Conservation (phyloP, 2,329 filamentous ascomycete species). For the Lachnellula occidentalis region DNA sequence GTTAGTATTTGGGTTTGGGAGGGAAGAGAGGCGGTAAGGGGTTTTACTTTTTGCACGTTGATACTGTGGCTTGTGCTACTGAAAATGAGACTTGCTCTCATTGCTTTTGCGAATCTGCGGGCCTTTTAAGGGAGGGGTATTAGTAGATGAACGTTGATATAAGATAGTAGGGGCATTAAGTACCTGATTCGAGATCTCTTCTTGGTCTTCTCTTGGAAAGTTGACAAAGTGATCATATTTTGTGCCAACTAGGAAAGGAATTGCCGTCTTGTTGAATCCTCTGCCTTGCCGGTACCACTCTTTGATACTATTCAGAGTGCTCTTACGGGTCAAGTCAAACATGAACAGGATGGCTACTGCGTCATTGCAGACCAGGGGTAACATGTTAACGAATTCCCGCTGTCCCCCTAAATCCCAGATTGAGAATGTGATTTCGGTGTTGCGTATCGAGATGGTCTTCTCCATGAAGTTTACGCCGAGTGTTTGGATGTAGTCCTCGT, state of each 20-base stretch:
- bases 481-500: slow-evolving; percentile 99
- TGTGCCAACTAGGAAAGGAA: slow-evolving; percentile 92
- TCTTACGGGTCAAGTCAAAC: slow-evolving; percentile 98
- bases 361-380: slow-evolving; percentile 98
- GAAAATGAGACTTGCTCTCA: slow-evolving; percentile 96
- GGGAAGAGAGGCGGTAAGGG: not conserved
- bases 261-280: slow-evolving; percentile 99
- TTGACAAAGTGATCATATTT: slow-evolving; percentile 99
- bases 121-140: slow-evolving; percentile 51
- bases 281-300: slow-evolving; percentile 98
- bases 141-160: slow-evolving; percentile 4
- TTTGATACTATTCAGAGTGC: slow-evolving; percentile 98
- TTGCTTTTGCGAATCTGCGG: slow-evolving; percentile 92
- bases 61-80: slow-evolving; percentile 99
- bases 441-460: slow-evolving; percentile 98
- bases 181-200: slow-evolving; percentile 96
- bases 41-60: slow-evolving; percentile 90
- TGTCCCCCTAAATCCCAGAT: slow-evolving; percentile 99
- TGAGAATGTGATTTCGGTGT: slow-evolving; percentile 98
- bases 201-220: slow-evolving; percentile 93
- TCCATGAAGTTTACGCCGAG: slow-evolving; percentile 99
- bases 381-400: slow-evolving; percentile 99
- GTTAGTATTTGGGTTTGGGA: not conserved
- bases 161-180: slow-evolving; percentile 9
- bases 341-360: slow-evolving; percentile 98